phyloP scores from a whole-genome alignment of 2,329 filamentous ascomycete species.

The Didymellaceae sp. region DNA sequence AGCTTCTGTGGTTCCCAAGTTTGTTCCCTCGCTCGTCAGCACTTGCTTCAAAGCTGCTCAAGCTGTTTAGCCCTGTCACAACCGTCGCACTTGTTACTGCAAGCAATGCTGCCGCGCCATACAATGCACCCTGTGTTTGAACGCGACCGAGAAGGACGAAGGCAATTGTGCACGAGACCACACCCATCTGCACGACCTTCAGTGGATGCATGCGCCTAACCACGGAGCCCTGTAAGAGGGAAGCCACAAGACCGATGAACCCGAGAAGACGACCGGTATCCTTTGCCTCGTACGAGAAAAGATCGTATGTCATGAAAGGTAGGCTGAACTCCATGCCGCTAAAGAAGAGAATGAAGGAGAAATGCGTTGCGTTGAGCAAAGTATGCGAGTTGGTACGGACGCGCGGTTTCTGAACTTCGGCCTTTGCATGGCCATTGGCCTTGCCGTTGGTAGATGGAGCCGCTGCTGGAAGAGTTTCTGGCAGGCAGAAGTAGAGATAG shows the following conservation, averaged over 20 bases:
- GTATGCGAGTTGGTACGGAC: constrained; percentile 79
- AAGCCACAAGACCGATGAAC: constrained; percentile 88
- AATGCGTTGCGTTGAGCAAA: constrained; percentile 83
- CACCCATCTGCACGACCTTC: constrained; percentile 77
- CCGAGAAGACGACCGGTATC: constrained; percentile 87
- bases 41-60: constrained; percentile 87
- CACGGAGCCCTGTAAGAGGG: constrained; percentile 90
- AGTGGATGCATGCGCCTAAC: constrained; percentile 85
- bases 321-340: constrained; percentile 98
- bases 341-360: constrained; percentile 94
- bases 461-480: constrained; percentile 76
- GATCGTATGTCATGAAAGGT: constrained; percentile 95
- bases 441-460: constrained; percentile 26
- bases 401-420: constrained; percentile 25
- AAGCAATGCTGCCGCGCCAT: constrained; percentile 80
- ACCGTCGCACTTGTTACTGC: constrained; percentile 93
- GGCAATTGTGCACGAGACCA: constrained; percentile 76
- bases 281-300: constrained; percentile 81
- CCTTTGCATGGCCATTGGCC: constrained; percentile 27
- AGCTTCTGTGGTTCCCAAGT: constrained; percentile 79
- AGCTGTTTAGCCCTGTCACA: constrained; percentile 88
- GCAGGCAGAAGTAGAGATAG: constrained; percentile 83
- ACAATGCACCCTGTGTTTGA: constrained; percentile 72
- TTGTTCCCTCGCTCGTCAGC: constrained; percentile 84
- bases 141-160: constrained; percentile 81